Evolutionary conservation across 2,329 filamentous ascomycete genomes (phyloP).

Genomic region (Aspergillus sp.): DNA sequence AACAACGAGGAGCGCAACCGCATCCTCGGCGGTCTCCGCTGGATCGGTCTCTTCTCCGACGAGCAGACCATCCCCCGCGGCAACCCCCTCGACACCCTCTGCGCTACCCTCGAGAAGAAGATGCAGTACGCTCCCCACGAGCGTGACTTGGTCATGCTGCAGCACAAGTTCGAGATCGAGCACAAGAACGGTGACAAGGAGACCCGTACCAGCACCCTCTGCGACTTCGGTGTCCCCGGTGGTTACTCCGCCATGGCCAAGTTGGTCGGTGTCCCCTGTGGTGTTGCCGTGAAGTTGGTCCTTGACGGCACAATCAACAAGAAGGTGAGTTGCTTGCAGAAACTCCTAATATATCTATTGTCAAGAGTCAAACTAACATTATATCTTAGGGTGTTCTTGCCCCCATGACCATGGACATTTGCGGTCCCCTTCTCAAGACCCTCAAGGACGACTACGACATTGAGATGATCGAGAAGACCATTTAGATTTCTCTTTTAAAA

Average conservation of each 20-base stretch:
- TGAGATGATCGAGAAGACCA: conserved; percentile 64
- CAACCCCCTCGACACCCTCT: conserved; percentile 86
- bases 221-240: conserved; percentile 73
- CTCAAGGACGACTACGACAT: conserved; percentile 75
- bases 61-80: conserved; percentile 65
- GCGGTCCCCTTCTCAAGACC: conserved; percentile 69
- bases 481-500: conserved; percentile 20
- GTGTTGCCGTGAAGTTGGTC: conserved; percentile 72
- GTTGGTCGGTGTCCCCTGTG: conserved; percentile 71
- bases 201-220: conserved; percentile 74
- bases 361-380: too few relatives aligned
- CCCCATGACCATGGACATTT: conserved; percentile 68
- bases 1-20: conserved; percentile 63
- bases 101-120: conserved; percentile 82
- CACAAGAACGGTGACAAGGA: conserved; percentile 72
- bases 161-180: conserved; percentile 71
- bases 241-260: conserved; percentile 83
- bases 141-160: conserved; percentile 72
- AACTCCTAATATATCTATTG: too few relatives aligned
- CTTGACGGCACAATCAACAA: conserved; percentile 68
- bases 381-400: conserved; percentile 60
- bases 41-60: conserved; percentile 65
- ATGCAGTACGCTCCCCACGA: conserved; percentile 81
- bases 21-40: conserved; percentile 67
- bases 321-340: conserved; percentile 36